phyloP scores from a whole-genome alignment of 768 basidiomycete species.

The Cystofilobasidium capitatum region DNA sequence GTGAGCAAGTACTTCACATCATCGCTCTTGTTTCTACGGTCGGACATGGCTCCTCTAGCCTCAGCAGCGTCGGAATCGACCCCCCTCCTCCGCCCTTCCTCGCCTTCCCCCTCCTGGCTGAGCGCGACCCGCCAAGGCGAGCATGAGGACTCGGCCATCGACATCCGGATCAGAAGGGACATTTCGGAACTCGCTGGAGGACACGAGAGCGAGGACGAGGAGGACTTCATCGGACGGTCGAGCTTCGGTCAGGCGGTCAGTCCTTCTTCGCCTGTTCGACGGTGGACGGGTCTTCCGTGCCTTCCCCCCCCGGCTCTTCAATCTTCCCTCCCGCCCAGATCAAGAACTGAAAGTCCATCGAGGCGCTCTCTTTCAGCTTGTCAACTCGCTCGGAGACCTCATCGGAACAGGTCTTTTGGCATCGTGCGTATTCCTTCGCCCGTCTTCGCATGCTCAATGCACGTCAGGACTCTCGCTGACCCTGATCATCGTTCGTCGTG shows the following conservation, averaged over 20 bases:
- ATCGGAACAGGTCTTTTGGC: slow-evolving; percentile 86
- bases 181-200: neutral
- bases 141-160: slow-evolving; percentile 8
- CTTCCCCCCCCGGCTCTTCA: neutral
- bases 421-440: slow-evolving; percentile 37
- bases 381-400: slow-evolving; percentile 76
- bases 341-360: too few relatives aligned
- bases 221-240: slow-evolving; percentile 13
- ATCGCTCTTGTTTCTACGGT: too few relatives aligned
- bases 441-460: too few relatives aligned
- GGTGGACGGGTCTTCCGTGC: neutral
- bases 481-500: too few relatives aligned
- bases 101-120: neutral
- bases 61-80: too few relatives aligned
- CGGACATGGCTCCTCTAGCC: too few relatives aligned
- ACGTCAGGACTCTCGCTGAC: too few relatives aligned
- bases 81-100: too few relatives aligned
- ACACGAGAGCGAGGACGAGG: slow-evolving; percentile 8
- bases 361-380: slow-evolving; percentile 8
- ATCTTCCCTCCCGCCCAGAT: neutral
- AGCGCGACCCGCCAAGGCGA: neutral
- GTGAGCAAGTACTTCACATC: too few relatives aligned
- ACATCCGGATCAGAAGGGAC: neutral
- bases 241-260: slow-evolving; percentile 20
- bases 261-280: neutral